These are phyloP conservation scores for Arthroderma sp. DNA, from an alignment of 2,329 filamentous ascomycete genomes.

Conservation along the genomic window DNA sequence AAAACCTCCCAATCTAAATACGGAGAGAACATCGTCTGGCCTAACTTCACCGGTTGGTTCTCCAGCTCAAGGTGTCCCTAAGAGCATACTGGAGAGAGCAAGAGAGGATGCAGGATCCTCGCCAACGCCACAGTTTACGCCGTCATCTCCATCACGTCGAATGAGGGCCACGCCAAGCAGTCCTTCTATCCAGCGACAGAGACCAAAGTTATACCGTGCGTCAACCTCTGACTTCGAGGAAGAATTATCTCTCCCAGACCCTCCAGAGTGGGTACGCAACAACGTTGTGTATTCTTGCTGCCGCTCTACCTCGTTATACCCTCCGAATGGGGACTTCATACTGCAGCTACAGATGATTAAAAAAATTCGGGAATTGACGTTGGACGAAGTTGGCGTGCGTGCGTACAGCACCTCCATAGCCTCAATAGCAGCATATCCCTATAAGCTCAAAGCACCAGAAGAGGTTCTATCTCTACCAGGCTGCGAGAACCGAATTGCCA, in stretches of 20 bases:
- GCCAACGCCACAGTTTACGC: constrained; percentile 5
- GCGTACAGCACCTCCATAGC: constrained; percentile 85
- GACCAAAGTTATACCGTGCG: constrained; percentile 47
- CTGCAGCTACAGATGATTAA: constrained; percentile 62
- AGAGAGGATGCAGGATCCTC: constrained; percentile 35
- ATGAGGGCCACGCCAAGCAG: constrained; percentile 9
- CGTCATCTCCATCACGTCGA: constrained; percentile 3
- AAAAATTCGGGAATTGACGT: constrained; percentile 54
- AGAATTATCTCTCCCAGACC: constrained; percentile 44
- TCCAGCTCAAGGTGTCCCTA: background rate
- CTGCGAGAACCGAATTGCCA: constrained; percentile 67
- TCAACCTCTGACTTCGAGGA: constrained; percentile 70
- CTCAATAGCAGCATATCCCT: constrained; percentile 67
- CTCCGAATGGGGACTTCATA: constrained; percentile 67
- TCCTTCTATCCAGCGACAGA: constrained; percentile 18
- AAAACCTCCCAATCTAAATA: constrained; percentile 3
- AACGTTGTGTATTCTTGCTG: constrained; percentile 65
- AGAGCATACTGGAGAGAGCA: constrained; percentile 42
- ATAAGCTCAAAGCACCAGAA: constrained; percentile 36
- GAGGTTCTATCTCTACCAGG: constrained; percentile 53
- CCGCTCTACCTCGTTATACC: constrained; percentile 55
- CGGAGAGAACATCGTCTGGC: constrained; percentile 9
- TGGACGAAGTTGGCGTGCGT: constrained; percentile 66
- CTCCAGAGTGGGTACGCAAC: constrained; percentile 58
- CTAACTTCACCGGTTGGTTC: constrained; percentile 3